Evolutionary conservation across 352 stramenopile species (phyloP).

Genomic region (Phytophthora kernoviae): DNA sequence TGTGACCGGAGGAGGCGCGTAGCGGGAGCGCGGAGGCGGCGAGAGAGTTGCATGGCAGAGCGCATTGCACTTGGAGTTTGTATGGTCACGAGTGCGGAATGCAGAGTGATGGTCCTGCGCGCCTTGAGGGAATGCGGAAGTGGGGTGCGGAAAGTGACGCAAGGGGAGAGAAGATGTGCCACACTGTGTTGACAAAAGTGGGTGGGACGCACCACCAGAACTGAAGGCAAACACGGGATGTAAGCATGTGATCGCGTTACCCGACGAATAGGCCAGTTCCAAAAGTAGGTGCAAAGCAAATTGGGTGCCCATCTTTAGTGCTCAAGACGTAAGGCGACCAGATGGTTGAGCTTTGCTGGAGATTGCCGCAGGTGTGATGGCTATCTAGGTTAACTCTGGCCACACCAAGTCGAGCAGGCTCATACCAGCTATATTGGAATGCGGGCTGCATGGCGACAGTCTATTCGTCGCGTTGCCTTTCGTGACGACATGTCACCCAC

Average conservation of each 20-base stretch:
- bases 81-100: neutral
- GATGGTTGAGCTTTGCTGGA: conserved; percentile 3
- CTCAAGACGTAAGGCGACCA: neutral
- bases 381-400: too few relatives aligned
- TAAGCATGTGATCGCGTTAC: conserved; percentile 47
- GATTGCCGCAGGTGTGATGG: neutral
- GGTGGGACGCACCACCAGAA: conserved; percentile 34
- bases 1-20: conserved; percentile 4
- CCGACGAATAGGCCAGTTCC: conserved; percentile 21
- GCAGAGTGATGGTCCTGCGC: neutral
- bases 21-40: conserved; percentile 22
- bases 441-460: too few relatives aligned
- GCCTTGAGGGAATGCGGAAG: conserved; percentile 14
- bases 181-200: conserved; percentile 7
- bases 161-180: neutral
- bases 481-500: too few relatives aligned
- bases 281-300: too few relatives aligned
- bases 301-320: too few relatives aligned
- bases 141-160: conserved; percentile 1
- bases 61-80: conserved; percentile 29
- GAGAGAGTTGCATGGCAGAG: conserved; percentile 33
- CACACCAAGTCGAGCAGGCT: too few relatives aligned
- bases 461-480: too few relatives aligned
- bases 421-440: too few relatives aligned
- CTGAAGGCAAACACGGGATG: conserved; percentile 22